These are phyloP conservation scores for Cryptomeria japonica DNA, from an alignment of 75 land plant species.

Conservation along the genomic window DNA sequence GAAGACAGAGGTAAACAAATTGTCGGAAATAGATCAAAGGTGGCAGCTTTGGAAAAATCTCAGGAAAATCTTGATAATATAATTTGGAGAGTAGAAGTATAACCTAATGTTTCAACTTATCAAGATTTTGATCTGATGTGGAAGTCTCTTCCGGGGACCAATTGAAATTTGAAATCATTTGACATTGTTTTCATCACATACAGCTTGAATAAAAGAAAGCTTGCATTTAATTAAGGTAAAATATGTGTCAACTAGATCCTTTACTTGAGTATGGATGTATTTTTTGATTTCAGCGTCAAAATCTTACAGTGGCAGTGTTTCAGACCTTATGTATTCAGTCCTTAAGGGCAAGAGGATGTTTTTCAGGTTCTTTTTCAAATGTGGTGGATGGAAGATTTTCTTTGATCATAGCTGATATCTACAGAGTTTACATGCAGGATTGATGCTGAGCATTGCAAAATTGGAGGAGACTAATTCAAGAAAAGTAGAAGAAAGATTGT, in stretches of 20 bases:
- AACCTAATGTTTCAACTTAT: not conserved
- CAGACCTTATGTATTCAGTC: not conserved
- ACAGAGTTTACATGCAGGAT: not conserved
- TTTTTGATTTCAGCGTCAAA: not conserved
- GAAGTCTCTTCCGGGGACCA: not conserved
- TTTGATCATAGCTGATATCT: not conserved
- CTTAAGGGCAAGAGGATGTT: not conserved
- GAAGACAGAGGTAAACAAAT: constrained; percentile 38
- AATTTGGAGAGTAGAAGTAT: constrained; percentile 44
- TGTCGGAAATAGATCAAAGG: constrained; percentile 39
- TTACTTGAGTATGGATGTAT: not conserved
- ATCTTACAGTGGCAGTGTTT: not conserved
- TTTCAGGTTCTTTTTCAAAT: not conserved
- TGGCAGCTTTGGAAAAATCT: constrained; percentile 48
- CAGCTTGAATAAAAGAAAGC: not conserved
- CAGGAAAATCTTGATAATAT: constrained; percentile 31
- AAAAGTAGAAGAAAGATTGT: not conserved
- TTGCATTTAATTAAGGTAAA: not conserved
- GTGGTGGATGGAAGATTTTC: constrained; percentile 7
- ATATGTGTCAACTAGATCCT: not conserved
- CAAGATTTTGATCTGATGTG: not conserved
- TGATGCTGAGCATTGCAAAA: not conserved
- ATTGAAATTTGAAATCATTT: not conserved
- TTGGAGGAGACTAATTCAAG: not conserved
- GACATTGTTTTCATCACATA: not conserved